Base-by-base conservation (phyloP, 2,329 filamentous ascomycete species). In the Ceratocystis alfenasii region DNA sequence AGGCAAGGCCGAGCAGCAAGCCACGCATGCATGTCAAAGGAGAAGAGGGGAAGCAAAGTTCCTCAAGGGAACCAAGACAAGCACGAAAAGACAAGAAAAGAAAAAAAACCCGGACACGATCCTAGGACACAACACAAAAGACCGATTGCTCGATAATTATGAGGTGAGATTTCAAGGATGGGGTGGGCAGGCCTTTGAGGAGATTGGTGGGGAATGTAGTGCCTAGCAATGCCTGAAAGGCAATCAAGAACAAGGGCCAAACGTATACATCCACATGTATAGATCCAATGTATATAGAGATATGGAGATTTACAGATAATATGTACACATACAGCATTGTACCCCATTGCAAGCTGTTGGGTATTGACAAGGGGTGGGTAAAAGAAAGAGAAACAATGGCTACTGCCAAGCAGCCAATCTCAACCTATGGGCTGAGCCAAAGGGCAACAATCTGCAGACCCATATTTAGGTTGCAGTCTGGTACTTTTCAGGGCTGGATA, bases 11-110 rank as follows among this genome's bases (percentile, higher is more conserved):
- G 55, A n/a, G 5, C 1, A 25, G 33, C 25, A 59, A 33, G 22
- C 25, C 53, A 57, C 17, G 53, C 53, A 57, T 59, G 55, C 55
- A 59, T 30, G 55, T 59, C 55, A 59, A 59, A 59, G 55, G 55
- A 36, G 55, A 57, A 17, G 53, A 57, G 22, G 46, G 46, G 46
- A 15, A 57, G 28, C 22, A 57, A 57, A 57, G 12, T 30, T 30
- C 53, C 53, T 30, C 5, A 25, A 10, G 20, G 45, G 17, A 20
- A 48, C 10, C 36, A 41, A 12, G 36, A 41, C 36, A 10, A 3
- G 20, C 45, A 20, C 3, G 45, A 20, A 48, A 20, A 46, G 44
- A 17, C 44, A 5, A 46, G 45, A 20, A 50, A 5, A 20, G 20
- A 8, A 3, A 50, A 2, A 4, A 22, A 50, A 1, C 28, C 28